These are phyloP conservation scores for Kwoniella bestiolae DNA, from an alignment of 768 basidiomycete genomes.

Conservation along the genomic window DNA sequence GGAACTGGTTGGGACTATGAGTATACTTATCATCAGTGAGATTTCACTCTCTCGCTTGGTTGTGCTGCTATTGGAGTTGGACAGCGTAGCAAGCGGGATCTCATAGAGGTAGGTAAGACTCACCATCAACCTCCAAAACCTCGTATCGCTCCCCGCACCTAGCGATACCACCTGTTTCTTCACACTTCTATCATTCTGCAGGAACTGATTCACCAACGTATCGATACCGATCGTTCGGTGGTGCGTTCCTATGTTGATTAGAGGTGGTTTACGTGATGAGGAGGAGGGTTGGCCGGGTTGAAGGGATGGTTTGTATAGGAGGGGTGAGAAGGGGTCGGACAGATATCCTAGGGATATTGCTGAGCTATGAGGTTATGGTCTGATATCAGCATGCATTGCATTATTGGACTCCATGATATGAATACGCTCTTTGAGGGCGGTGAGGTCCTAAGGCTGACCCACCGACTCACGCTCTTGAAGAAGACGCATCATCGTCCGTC, in stretches of 20 bases:
- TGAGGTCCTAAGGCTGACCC: background rate
- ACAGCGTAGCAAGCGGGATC: too few relatives aligned
- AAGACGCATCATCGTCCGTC: constrained; percentile 57
- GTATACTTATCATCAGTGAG: background rate
- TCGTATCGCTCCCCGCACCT: constrained; percentile 92
- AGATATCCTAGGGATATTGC: constrained; percentile 81
- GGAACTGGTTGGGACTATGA: constrained; percentile 65
- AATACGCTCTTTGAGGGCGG: background rate
- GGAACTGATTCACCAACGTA: constrained; percentile 70
- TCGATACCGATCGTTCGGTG: constrained; percentile 83
- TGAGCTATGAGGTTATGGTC: constrained; percentile 59
- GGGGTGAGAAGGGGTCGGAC: constrained; percentile 70
- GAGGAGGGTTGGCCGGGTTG: constrained; percentile 59
- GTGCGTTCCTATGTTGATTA: constrained; percentile 95
- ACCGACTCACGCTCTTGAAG: constrained; percentile 53
- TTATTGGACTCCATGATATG: background rate
- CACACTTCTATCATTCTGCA: constrained; percentile 52
- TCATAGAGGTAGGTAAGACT: constrained; percentile 58
- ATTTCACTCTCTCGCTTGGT: background rate
- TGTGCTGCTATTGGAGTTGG: too few relatives aligned
- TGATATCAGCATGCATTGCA: background rate
- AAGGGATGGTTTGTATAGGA: constrained; percentile 67
- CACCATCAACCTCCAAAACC: constrained; percentile 90
- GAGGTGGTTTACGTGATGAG: constrained; percentile 63
- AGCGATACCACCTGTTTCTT: constrained; percentile 80